phyloP scores from a whole-genome alignment of 495 filamentous ascomycete species.

The Tuber calosporum region DNA sequence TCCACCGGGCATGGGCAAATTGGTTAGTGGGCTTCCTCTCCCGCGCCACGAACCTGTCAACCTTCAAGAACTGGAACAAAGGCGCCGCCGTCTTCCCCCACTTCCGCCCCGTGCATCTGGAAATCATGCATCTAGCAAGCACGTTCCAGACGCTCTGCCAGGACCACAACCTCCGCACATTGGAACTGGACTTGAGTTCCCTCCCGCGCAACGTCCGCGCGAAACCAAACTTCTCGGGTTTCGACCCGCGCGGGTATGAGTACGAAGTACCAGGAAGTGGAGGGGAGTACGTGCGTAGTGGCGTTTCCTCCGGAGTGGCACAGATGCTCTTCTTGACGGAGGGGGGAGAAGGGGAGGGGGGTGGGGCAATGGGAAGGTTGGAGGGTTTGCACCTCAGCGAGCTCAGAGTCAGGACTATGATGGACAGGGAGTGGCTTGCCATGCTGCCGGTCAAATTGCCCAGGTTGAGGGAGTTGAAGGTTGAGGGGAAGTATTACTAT shows the following conservation, averaged over 20 bases:
- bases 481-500: background rate
- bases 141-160: background rate
- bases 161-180: background rate
- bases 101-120: background rate
- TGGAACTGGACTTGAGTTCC: background rate
- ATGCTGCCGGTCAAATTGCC: background rate
- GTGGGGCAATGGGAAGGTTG: slow-evolving; percentile 1
- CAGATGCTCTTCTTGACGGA: background rate
- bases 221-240: background rate
- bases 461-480: background rate
- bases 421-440: background rate
- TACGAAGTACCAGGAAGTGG: background rate
- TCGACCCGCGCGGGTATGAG: slow-evolving; percentile 6
- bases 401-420: background rate
- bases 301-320: background rate
- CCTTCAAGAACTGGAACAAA: background rate
- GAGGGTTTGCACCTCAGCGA: background rate
- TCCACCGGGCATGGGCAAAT: background rate
- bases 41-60: background rate
- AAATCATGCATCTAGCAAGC: background rate
- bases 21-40: background rate
- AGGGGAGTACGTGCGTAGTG: background rate
- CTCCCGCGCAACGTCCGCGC: background rate
- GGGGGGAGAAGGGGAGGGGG: background rate
- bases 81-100: background rate